These are phyloP conservation scores for Ophiostoma ulmi DNA, from an alignment of 2,329 filamentous ascomycete genomes.

Conservation along the genomic window DNA sequence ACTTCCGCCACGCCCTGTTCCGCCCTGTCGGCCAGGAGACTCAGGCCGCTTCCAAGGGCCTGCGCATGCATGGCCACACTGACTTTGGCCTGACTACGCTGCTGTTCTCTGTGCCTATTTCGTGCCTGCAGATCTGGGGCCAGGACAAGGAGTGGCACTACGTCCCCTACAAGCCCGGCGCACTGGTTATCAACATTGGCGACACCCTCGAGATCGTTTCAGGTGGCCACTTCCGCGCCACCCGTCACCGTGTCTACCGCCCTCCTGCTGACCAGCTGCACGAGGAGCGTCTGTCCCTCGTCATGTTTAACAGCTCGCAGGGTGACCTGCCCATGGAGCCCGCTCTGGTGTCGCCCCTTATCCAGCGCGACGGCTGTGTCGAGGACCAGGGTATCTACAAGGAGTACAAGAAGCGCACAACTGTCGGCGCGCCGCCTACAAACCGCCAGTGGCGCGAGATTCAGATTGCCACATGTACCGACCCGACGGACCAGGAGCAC, in stretches of 20 bases:
- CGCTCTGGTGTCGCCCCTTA: constrained; percentile 34
- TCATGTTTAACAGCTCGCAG: constrained; percentile 44
- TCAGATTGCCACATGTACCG: constrained; percentile 42
- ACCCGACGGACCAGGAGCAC: constrained; percentile 39
- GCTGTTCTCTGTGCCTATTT: constrained; percentile 44
- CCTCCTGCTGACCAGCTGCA: constrained; percentile 40
- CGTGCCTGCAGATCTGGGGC: constrained; percentile 44
- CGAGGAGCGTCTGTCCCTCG: constrained; percentile 39
- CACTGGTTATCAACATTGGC: constrained; percentile 47
- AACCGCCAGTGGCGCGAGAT: constrained; percentile 47
- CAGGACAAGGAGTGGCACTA: constrained; percentile 44
- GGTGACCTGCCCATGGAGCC: constrained; percentile 42
- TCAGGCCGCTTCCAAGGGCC: constrained; percentile 35
- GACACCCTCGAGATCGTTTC: constrained; percentile 43
- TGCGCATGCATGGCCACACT: constrained; percentile 45
- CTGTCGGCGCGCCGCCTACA: constrained; percentile 39
- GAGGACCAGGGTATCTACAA: constrained; percentile 43
- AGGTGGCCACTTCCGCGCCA: constrained; percentile 45
- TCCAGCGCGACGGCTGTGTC: constrained; percentile 39
- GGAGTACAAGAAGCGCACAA: constrained; percentile 42
- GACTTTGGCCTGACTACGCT: constrained; percentile 45
- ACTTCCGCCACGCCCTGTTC: constrained; percentile 44
- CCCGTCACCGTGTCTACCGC: constrained; percentile 41
- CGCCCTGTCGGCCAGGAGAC: constrained; percentile 35
- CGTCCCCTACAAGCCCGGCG: constrained; percentile 42